Conservation (phyloP, 345 rosid genomes). For the Kernera saxatilis region DNA sequence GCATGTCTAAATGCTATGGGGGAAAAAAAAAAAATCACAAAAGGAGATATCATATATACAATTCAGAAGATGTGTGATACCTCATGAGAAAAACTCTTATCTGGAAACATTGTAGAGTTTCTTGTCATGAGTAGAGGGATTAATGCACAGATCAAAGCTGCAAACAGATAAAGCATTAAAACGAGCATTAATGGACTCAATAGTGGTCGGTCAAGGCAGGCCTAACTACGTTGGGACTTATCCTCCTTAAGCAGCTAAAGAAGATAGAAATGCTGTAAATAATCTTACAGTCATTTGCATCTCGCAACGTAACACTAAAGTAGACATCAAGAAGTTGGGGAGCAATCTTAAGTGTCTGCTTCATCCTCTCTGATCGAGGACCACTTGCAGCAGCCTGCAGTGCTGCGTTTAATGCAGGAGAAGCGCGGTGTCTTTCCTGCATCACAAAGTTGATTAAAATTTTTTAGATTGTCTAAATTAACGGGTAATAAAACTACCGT, state of each 20-base stretch:
- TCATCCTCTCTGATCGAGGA: constrained; percentile 70
- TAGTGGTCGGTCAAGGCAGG: not conserved
- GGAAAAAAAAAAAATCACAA: too few relatives aligned
- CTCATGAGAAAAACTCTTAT: constrained; percentile 72
- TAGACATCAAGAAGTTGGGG: constrained; percentile 74
- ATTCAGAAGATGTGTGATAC: constrained; percentile 31
- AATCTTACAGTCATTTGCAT: constrained; percentile 76
- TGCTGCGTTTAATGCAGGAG: constrained; percentile 66
- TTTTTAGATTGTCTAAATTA: not conserved
- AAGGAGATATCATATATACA: not conserved
- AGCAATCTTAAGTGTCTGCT: constrained; percentile 59
- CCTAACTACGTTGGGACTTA: not conserved
- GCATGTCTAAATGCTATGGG: not conserved
- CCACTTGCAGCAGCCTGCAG: constrained; percentile 68
- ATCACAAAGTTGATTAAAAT: constrained; percentile 15
- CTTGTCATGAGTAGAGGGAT: constrained; percentile 86
- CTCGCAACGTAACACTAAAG: constrained; percentile 62
- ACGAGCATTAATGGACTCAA: not conserved
- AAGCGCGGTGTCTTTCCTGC: constrained; percentile 85
- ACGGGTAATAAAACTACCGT: not conserved
- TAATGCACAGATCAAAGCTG: constrained; percentile 87
- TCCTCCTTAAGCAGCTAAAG: not conserved
- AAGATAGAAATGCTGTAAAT: not conserved
- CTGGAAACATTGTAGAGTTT: constrained; percentile 66
- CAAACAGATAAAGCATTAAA: constrained; percentile 12